phyloP scores from a whole-genome alignment of 148 eudicot species.

The Arctostaphylos glauca region DNA sequence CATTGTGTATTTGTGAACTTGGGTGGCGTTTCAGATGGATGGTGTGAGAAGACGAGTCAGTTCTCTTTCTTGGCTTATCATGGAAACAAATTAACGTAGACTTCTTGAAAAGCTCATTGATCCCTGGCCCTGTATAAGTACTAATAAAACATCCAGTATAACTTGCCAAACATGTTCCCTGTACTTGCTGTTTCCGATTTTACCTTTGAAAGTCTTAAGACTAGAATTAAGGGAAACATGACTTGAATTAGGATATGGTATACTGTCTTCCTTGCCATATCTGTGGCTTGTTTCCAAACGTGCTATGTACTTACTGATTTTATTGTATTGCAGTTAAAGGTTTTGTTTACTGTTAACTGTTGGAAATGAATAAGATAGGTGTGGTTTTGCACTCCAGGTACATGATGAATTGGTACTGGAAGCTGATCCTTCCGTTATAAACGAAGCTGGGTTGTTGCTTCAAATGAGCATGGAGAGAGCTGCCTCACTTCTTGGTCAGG shows the following conservation, averaged over 20 bases:
- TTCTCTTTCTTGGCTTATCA: not conserved
- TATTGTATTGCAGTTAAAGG: not conserved
- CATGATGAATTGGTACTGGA: conserved; percentile 95
- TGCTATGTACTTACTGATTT: not conserved
- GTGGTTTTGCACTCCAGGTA: conserved; percentile 47
- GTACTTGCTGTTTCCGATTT: not conserved
- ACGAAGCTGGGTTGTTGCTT: conserved; percentile 70
- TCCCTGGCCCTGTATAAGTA: not conserved
- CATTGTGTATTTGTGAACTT: not conserved
- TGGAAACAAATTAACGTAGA: not conserved
- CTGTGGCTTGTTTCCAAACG: not conserved
- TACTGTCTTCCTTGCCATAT: not conserved
- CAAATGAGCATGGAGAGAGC: conserved; percentile 88
- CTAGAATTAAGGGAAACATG: not conserved
- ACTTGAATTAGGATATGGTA: not conserved
- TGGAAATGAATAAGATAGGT: conserved; percentile 6
- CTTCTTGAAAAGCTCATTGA: not conserved
- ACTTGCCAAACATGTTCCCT: not conserved
- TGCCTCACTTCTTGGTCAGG: conserved; percentile 70
- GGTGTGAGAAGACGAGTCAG: not conserved
- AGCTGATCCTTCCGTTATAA: conserved; percentile 68
- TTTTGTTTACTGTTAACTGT: not conserved
- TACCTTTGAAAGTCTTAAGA: not conserved
- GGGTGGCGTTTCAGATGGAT: not conserved
- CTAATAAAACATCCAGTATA: not conserved